phyloP scores from a whole-genome alignment of 164 flowering plant genomes.

The Cinnamomum micranthum region DNA sequence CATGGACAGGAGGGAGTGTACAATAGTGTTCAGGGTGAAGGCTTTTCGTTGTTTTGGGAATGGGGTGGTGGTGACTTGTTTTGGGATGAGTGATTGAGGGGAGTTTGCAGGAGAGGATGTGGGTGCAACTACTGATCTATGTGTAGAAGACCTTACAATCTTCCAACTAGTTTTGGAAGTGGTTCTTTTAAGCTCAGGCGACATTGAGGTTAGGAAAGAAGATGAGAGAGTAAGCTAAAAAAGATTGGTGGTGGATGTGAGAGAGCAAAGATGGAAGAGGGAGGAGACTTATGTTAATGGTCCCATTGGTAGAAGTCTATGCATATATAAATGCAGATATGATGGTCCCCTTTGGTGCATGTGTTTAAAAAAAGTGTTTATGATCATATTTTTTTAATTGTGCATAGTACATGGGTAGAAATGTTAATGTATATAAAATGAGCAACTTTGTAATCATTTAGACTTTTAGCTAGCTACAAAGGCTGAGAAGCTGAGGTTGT shows the following conservation, averaged over 20 bases:
- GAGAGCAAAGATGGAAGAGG: no score
- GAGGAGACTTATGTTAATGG: no score
- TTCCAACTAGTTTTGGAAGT: background rate
- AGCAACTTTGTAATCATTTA: no score
- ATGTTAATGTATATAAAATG: no score
- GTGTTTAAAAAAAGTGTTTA: background rate
- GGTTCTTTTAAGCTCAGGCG: background rate
- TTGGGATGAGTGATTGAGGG: background rate
- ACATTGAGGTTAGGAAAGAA: background rate
- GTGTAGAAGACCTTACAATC: background rate
- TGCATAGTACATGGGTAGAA: no score
- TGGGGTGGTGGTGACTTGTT: background rate
- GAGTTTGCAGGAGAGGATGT: background rate
- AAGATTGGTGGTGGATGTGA: background rate
- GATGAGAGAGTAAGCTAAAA: background rate
- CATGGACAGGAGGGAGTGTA: slow-evolving; percentile 6
- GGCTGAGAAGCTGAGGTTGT: background rate
- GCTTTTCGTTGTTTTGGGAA: background rate
- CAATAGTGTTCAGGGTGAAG: background rate
- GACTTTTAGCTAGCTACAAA: background rate
- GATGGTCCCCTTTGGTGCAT: background rate
- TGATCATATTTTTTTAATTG: no score
- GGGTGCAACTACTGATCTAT: background rate
- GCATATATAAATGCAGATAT: no score
- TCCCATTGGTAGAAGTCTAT: no score